phyloP scores from a whole-genome alignment of 2,329 filamentous ascomycete species.

The Fusarium pseudograminearum region DNA sequence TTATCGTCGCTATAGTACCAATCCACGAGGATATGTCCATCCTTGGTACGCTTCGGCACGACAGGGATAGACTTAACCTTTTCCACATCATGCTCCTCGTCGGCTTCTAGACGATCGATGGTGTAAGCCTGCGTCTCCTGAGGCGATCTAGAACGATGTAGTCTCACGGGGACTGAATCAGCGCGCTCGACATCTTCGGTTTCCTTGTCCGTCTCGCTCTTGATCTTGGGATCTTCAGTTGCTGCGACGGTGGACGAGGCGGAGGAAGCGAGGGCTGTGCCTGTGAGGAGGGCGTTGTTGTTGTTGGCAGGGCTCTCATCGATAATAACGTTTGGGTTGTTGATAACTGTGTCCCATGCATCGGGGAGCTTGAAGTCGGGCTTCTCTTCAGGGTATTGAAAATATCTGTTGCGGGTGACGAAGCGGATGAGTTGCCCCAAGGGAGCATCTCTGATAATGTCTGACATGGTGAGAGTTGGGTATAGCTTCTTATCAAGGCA shows the following conservation, averaged over 20 bases:
- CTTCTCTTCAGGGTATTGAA: constrained; percentile 71
- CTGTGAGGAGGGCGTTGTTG: constrained; percentile 22
- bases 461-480: constrained; percentile 42
- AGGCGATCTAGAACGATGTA: constrained; percentile 44
- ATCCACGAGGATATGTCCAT: constrained; percentile 65
- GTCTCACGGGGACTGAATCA: constrained; percentile 19
- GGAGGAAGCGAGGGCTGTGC: constrained; percentile 36
- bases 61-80: constrained; percentile 62
- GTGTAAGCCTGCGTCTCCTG: constrained; percentile 41
- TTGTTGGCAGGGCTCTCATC: constrained; percentile 25
- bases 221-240: constrained; percentile 28
- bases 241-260: constrained; percentile 43
- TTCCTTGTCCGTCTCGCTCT: constrained; percentile 31
- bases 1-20: constrained; percentile 68
- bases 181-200: constrained; percentile 30
- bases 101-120: constrained; percentile 40
- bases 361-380: constrained; percentile 65
- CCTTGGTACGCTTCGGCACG: constrained; percentile 60
- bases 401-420: constrained; percentile 62
- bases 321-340: constrained; percentile 46
- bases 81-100: constrained; percentile 54
- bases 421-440: constrained; percentile 70
- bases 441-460: constrained; percentile 65
- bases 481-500: background rate
- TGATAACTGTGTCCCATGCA: constrained; percentile 53